These are phyloP conservation scores for Rubia peregrina DNA, from an alignment of 305 asterid species.

Conservation along the genomic window DNA sequence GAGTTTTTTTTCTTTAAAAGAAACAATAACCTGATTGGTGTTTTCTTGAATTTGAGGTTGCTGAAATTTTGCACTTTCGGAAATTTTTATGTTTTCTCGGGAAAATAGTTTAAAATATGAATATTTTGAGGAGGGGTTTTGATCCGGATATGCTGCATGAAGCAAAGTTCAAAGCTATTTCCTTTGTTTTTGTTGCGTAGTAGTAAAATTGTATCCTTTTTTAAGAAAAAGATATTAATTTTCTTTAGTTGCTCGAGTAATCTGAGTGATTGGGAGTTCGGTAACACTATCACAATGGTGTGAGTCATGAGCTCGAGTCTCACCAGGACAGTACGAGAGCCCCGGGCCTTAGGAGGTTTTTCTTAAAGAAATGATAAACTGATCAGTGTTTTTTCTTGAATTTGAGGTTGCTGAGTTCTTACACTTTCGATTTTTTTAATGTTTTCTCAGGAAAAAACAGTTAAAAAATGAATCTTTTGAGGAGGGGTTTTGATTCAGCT, in stretches of 20 bases:
- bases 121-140: constrained; percentile 9
- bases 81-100: background rate
- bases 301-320: no score
- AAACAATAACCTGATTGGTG: background rate
- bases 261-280: no score
- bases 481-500: constrained; percentile 18
- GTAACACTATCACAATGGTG: no score
- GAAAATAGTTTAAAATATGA: constrained; percentile 2
- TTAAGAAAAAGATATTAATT: no score
- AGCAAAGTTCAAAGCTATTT: no score
- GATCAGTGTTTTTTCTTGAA: background rate
- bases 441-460: background rate
- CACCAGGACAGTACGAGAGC: no score
- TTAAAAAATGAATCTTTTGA: constrained; percentile 12
- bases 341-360: background rate
- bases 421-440: background rate
- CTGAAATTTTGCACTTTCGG: background rate
- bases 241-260: no score
- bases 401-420: background rate
- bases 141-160: constrained; percentile 8
- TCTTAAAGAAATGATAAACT: background rate
- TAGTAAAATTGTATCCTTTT: no score
- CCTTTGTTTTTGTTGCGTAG: no score
- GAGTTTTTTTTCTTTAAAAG: background rate
- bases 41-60: background rate